phyloP scores from a whole-genome alignment of 139 green algal species.

The Closterium sp. region DNA sequence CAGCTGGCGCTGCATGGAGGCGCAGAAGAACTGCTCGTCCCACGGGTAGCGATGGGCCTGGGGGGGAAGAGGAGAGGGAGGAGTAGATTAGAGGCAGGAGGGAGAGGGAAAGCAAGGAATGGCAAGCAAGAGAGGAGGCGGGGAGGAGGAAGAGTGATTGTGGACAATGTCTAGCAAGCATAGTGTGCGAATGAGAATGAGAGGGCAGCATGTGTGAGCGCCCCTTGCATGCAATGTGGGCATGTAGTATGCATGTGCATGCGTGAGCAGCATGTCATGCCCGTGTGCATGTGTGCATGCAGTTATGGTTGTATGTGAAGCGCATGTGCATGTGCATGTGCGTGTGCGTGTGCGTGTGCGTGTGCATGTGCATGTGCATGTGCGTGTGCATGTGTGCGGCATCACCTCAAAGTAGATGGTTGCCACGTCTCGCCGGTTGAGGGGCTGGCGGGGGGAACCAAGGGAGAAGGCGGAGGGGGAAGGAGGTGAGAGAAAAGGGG shows the following conservation, averaged over 20 bases:
- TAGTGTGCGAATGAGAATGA: too few relatives aligned
- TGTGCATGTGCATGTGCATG: background rate
- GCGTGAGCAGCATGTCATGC: too few relatives aligned
- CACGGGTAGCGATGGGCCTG: background rate
- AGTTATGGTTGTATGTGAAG: too few relatives aligned
- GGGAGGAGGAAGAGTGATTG: too few relatives aligned
- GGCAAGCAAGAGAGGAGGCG: background rate
- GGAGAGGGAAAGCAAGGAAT: background rate
- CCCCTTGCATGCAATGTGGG: too few relatives aligned
- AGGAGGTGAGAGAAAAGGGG: background rate
- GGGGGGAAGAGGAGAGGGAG: background rate
- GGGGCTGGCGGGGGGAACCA: background rate
- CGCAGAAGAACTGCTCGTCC: slow-evolving; percentile 25
- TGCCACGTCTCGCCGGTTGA: background rate
- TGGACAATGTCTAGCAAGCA: too few relatives aligned
- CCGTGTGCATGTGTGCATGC: too few relatives aligned
- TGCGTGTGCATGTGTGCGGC: background rate
- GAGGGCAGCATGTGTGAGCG: too few relatives aligned
- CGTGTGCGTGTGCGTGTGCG: background rate
- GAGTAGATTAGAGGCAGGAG: background rate
- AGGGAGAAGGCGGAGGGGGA: background rate
- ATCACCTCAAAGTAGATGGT: background rate
- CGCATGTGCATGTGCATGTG: background rate
- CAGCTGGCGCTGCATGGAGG: slow-evolving; percentile 7
- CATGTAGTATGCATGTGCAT: too few relatives aligned